Conservation (phyloP, 768 basidiomycete species). For the Tricholoma hemisulphureum region DNA sequence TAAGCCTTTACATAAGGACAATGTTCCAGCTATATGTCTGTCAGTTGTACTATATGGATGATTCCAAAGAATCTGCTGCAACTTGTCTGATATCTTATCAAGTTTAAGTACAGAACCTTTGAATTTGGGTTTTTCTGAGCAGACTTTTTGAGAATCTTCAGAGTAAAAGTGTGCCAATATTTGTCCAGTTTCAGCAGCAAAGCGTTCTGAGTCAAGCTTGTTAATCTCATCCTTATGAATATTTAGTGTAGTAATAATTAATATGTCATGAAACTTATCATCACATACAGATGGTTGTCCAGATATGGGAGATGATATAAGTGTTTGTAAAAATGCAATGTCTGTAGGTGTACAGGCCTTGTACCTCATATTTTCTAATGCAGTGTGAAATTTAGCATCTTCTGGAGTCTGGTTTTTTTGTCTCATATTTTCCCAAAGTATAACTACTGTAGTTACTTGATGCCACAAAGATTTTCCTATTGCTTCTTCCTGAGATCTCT, state of each 20-base stretch:
- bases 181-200: conserved; percentile 26
- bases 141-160: conserved; percentile 10
- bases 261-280: conserved; percentile 26
- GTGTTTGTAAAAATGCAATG: conserved; percentile 30
- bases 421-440: not conserved
- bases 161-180: conserved; percentile 27
- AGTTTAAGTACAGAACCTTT: not conserved
- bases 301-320: conserved; percentile 16
- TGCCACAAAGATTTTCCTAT: conserved; percentile 25
- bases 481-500: not conserved
- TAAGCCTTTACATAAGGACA: conserved; percentile 19
- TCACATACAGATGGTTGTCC: conserved; percentile 6
- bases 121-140: not conserved
- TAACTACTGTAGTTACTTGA: conserved; percentile 16
- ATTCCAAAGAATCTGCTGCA: conserved; percentile 3
- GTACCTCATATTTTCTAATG: conserved; percentile 40
- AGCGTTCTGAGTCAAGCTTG: conserved; percentile 21
- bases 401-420: not conserved
- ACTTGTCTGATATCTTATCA: not conserved
- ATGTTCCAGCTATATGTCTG: conserved; percentile 18
- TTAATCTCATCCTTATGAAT: conserved; percentile 33
- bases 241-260: conserved; percentile 34
- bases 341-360: conserved; percentile 38
- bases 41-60: too few species aligned
- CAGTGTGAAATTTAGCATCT: conserved; percentile 21